phyloP scores from a whole-genome alignment of 305 asterid species.

The Plantago lanceolata region DNA sequence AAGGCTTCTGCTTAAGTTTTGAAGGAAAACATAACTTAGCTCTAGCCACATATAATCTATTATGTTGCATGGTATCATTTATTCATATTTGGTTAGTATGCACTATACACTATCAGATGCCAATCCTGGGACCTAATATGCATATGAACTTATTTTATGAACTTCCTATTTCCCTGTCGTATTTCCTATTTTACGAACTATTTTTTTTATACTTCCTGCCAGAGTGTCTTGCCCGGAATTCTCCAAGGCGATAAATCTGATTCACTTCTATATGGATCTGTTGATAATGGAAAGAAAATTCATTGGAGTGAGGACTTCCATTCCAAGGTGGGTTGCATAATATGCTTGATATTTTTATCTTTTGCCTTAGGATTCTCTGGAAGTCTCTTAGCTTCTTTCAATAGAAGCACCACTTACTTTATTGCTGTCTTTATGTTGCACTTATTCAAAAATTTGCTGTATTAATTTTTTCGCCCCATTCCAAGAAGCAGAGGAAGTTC shows the following conservation, averaged over 20 bases:
- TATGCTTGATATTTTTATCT: conserved; percentile 6
- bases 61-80: background rate
- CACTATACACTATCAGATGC: conserved; percentile 14
- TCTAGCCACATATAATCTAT: no score
- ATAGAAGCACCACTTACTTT: background rate
- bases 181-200: no score
- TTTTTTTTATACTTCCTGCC: conserved; percentile 16
- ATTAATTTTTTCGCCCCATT: conserved; percentile 1
- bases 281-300: conserved; percentile 93
- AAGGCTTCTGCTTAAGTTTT: background rate
- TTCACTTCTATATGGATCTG: conserved; percentile 88
- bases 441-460: background rate
- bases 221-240: conserved; percentile 97
- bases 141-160: conserved; percentile 8
- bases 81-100: background rate
- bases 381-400: background rate
- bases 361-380: background rate
- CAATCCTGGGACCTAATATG: background rate
- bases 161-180: conserved; percentile 10
- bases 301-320: conserved; percentile 88
- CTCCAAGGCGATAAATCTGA: conserved; percentile 96
- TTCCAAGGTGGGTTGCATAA: conserved; percentile 55
- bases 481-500: background rate
- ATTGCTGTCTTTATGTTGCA: background rate
- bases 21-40: background rate